Percentiles rank a stretch among this genome's conserved stretches.
Conservation (phyloP, 2,329 filamentous ascomycete genomes). For the Fragosphaeria purpurea region DNA sequence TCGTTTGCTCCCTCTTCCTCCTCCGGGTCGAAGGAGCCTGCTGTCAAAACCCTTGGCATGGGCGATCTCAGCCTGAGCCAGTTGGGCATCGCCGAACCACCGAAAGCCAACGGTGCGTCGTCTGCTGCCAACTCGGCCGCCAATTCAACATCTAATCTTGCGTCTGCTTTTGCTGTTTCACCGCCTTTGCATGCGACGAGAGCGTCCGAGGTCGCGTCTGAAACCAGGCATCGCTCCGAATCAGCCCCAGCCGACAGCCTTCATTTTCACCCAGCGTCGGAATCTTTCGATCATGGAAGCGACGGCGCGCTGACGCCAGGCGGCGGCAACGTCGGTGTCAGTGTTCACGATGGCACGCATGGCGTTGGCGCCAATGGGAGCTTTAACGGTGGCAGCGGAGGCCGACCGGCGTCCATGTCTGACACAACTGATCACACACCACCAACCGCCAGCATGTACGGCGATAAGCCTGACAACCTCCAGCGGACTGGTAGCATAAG, state of each 20-base stretch:
- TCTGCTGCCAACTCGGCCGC: neutral
- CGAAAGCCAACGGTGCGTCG: neutral
- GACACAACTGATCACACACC: constrained; percentile 52
- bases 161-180: constrained; percentile 10
- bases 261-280: neutral
- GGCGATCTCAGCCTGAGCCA: constrained; percentile 86
- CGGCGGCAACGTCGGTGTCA: constrained; percentile 12
- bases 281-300: constrained; percentile 4
- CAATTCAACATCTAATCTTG: neutral
- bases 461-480: constrained; percentile 42
- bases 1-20: constrained; percentile 25
- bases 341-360: too few relatives aligned
- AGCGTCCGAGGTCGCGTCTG: constrained; percentile 36
- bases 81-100: constrained; percentile 59
- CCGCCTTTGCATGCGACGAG: constrained; percentile 19
- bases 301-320: neutral
- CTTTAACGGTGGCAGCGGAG: neutral
- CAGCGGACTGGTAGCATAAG: constrained; percentile 58
- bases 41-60: constrained; percentile 78
- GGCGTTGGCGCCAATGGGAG: too few relatives aligned
- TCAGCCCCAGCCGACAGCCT: constrained; percentile 43
- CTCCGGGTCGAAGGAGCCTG: constrained; percentile 53
- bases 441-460: constrained; percentile 53
- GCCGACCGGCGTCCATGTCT: constrained; percentile 38
- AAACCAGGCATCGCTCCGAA: constrained; percentile 42